These are phyloP conservation scores for Penicillium janthinellum DNA, from an alignment of 2,329 filamentous ascomycete genomes.

Conservation along the genomic window DNA sequence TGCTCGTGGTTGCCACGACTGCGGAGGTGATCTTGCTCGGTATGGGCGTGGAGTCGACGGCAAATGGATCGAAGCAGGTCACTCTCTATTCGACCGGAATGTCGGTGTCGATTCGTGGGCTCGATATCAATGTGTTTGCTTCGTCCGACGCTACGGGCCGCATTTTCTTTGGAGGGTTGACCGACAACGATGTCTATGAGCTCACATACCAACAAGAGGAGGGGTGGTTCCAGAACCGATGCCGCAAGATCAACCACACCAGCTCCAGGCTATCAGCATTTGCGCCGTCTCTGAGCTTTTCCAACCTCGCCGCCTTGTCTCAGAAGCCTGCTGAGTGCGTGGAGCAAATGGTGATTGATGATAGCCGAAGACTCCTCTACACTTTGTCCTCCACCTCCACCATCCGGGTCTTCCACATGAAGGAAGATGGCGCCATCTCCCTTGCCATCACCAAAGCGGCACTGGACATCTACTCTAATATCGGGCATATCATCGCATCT, in stretches of 20 bases:
- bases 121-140: constrained; percentile 75
- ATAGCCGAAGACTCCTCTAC: constrained; percentile 85
- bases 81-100: constrained; percentile 87
- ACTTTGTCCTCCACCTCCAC: constrained; percentile 85
- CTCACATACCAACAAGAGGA: constrained; percentile 97
- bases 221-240: constrained; percentile 89
- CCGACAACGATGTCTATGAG: constrained; percentile 87
- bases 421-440: constrained; percentile 56
- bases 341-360: constrained; percentile 80
- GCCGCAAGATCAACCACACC: constrained; percentile 86
- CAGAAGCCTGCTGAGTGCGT: constrained; percentile 62
- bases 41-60: constrained; percentile 66
- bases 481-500: constrained; percentile 78
- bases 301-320: constrained; percentile 24
- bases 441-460: constrained; percentile 60
- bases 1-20: constrained; percentile 86
- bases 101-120: constrained; percentile 72
- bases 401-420: constrained; percentile 89
- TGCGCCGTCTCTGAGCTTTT: constrained; percentile 45
- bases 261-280: constrained; percentile 69
- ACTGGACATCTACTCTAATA: constrained; percentile 63
- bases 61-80: constrained; percentile 70
- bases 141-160: constrained; percentile 78
- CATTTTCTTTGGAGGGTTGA: constrained; percentile 85
- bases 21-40: constrained; percentile 86